These are phyloP conservation scores for Geum urbanum DNA, from an alignment of 306 rosid species.

Conservation along the genomic window DNA sequence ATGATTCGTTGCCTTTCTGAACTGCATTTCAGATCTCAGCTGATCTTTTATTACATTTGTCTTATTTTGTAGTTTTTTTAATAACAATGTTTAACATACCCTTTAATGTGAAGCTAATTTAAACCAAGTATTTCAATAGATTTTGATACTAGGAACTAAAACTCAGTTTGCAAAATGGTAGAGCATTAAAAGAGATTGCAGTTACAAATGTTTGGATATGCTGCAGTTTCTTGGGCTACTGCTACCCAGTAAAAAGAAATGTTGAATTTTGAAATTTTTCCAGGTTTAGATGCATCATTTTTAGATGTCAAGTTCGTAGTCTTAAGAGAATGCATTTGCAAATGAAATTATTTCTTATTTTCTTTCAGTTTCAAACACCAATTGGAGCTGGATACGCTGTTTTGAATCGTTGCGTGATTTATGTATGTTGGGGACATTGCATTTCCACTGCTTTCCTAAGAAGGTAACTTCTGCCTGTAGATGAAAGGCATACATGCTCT, in stretches of 20 bases:
- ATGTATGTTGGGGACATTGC: too few species aligned
- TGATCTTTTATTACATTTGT: too few species aligned
- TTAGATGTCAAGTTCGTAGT: not conserved
- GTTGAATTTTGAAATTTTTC: not conserved
- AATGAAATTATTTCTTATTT: too few species aligned
- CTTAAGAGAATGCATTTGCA: not conserved
- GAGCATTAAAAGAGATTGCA: not conserved
- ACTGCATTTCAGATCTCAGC: not conserved
- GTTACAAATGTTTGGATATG: not conserved
- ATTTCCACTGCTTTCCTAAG: not conserved
- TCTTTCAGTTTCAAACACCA: not conserved
- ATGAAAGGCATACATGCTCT: not conserved
- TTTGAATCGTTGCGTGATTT: not conserved
- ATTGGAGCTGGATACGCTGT: not conserved
- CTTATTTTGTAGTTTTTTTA: not conserved
- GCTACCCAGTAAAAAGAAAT: not conserved
- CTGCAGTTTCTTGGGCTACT: not conserved
- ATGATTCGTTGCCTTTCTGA: not conserved
- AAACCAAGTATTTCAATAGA: not conserved
- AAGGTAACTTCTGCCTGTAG: not conserved
- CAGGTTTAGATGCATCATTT: not conserved
- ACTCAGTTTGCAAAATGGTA: not conserved
- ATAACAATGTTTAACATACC: not conserved
- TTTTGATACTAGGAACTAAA: not conserved
- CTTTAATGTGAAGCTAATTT: not conserved